Evolutionary conservation across 805 yeast species (phyloP).

Genomic region (Yamadazyma olivae): DNA sequence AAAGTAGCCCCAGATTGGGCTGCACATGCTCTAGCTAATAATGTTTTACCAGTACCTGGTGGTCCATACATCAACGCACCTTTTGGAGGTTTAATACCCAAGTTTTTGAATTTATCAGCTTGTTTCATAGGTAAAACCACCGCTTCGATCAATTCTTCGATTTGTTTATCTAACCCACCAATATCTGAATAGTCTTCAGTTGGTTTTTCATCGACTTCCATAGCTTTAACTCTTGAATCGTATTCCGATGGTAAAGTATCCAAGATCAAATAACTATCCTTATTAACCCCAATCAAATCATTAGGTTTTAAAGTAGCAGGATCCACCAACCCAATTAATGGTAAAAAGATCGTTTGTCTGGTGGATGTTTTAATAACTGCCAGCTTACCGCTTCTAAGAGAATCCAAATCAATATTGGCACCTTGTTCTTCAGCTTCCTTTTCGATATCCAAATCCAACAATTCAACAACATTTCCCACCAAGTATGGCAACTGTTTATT

Average conservation of each 20-base stretch:
- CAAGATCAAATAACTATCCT: slow-evolving; percentile 88
- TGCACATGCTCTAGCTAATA: slow-evolving; percentile 47
- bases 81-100: slow-evolving; percentile 77
- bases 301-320: slow-evolving; percentile 93
- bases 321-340: slow-evolving; percentile 93
- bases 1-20: slow-evolving; percentile 47
- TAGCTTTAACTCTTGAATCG: slow-evolving; percentile 95
- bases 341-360: slow-evolving; percentile 94
- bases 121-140: slow-evolving; percentile 98
- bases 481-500: slow-evolving; percentile 93
- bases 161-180: slow-evolving; percentile 97
- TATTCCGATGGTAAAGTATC: slow-evolving; percentile 97
- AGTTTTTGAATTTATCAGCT: slow-evolving; percentile 88
- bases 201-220: slow-evolving; percentile 99
- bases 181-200: slow-evolving; percentile 96
- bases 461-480: slow-evolving; percentile 95
- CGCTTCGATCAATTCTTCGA: slow-evolving; percentile 97
- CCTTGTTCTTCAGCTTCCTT: slow-evolving; percentile 85
- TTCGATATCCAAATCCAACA: slow-evolving; percentile 83
- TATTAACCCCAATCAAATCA: slow-evolving; percentile 95
- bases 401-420: slow-evolving; percentile 90
- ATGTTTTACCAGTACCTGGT: slow-evolving; percentile 48
- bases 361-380: slow-evolving; percentile 98
- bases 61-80: slow-evolving; percentile 49
- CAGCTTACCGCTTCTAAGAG: slow-evolving; percentile 90